These are phyloP conservation scores for Venturiaceae sp. DNA, from an alignment of 2,329 filamentous ascomycete species.

Conservation along the genomic window DNA sequence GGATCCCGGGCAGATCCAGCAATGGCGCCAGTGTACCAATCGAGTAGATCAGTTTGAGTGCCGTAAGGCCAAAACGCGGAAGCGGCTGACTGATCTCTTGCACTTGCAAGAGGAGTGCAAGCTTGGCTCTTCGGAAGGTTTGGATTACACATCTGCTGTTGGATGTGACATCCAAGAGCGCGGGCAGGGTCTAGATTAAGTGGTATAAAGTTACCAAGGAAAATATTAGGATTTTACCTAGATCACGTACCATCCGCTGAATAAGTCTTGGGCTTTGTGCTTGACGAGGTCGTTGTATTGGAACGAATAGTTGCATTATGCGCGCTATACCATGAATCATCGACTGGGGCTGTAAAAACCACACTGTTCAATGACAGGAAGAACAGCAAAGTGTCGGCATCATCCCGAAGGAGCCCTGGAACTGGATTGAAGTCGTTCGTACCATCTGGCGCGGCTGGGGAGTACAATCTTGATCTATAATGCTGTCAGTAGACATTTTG, in stretches of 20 bases:
- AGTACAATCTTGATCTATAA: neutral
- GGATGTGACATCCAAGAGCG: conserved; percentile 5
- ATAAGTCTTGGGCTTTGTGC: no score
- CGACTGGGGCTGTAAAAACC: neutral
- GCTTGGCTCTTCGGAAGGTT: neutral
- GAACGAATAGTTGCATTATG: no score
- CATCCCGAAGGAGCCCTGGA: conserved; percentile 2
- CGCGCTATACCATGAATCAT: conserved; percentile 12
- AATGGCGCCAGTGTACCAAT: neutral
- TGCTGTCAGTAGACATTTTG: neutral
- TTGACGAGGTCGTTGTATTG: no score
- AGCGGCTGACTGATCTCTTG: neutral
- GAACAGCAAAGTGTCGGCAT: conserved; percentile 9
- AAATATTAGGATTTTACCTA: no score
- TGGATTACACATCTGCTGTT: conserved; percentile 13
- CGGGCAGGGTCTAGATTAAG: neutral
- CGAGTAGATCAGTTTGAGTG: neutral
- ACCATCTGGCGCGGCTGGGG: neutral
- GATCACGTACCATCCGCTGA: no score
- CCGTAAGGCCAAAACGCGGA: neutral
- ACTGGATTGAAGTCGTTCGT: conserved; percentile 1
- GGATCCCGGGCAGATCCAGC: neutral
- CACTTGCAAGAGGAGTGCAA: conserved; percentile 6
- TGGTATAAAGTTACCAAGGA: no score
- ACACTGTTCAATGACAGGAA: conserved; percentile 7